Percentiles rank a stretch among this genome's conserved stretches.
Evolutionary conservation across 306 rosid genomes (phyloP).

Genomic region (Nissolia schottii): DNA sequence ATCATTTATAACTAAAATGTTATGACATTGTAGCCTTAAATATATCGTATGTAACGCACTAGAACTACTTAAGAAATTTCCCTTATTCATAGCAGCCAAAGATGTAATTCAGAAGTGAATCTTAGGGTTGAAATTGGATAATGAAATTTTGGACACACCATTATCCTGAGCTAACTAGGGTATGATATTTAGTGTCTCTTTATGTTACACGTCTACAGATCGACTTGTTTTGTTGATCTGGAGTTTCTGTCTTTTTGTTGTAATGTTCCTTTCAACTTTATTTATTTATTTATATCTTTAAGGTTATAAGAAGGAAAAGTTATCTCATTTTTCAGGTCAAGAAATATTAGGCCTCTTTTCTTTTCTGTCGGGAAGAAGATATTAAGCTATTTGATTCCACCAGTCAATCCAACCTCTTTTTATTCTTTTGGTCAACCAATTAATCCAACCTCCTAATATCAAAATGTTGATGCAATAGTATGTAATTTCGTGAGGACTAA

Average conservation of each 20-base stretch:
- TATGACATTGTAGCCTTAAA: too few relatives aligned
- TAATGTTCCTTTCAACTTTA: neutral
- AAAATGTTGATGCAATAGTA: neutral
- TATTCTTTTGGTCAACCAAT: too few relatives aligned
- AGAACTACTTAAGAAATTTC: too few relatives aligned
- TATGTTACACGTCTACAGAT: slow-evolving; percentile 22
- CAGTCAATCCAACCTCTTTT: too few relatives aligned
- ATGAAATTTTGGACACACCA: neutral
- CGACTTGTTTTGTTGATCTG: neutral
- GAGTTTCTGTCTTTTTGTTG: neutral
- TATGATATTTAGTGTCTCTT: neutral
- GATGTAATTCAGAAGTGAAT: neutral
- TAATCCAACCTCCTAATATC: too few relatives aligned
- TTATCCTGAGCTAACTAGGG: neutral
- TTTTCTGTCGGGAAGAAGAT: too few relatives aligned
- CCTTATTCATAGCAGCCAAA: neutral
- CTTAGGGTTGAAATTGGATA: slow-evolving; percentile 1
- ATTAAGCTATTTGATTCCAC: too few relatives aligned
- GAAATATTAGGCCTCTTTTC: neutral
- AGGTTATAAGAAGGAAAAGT: neutral
- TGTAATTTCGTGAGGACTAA: neutral
- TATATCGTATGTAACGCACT: too few relatives aligned
- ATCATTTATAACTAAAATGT: too few relatives aligned
- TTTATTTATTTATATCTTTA: neutral
- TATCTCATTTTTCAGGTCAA: neutral